These are phyloP conservation scores for Sphaerostilbella broomeana DNA, from an alignment of 2,329 filamentous ascomycete species.

Conservation along the genomic window DNA sequence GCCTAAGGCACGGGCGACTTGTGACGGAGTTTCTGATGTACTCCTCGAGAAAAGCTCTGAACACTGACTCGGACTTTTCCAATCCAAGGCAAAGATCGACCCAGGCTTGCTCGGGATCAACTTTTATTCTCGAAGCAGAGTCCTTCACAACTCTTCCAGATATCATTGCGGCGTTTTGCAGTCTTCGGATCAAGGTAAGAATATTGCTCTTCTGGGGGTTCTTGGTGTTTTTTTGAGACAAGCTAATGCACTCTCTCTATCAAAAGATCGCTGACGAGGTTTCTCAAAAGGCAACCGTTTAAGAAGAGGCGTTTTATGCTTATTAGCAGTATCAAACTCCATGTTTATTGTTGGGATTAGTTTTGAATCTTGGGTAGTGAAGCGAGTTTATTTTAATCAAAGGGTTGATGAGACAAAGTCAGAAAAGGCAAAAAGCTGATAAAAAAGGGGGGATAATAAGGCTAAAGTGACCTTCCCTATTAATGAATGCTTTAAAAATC, in stretches of 20 bases:
- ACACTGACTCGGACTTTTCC: neutral
- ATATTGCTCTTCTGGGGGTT: conserved; percentile 2
- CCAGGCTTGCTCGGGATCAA: conserved; percentile 1
- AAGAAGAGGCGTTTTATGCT: no score
- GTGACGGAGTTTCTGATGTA: conserved; percentile 3
- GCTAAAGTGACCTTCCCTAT: no score
- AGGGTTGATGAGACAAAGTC: no score
- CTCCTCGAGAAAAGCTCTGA: conserved; percentile 3
- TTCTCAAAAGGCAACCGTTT: conserved; percentile 4
- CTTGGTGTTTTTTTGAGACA: conserved; percentile 2
- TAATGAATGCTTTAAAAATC: no score
- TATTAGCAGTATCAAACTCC: no score
- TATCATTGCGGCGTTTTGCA: conserved; percentile 1
- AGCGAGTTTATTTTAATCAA: no score
- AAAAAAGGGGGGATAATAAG: no score
- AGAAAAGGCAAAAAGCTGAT: no score
- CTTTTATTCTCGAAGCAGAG: conserved; percentile 1
- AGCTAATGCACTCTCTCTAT: conserved; percentile 4
- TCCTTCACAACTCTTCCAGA: conserved; percentile 8
- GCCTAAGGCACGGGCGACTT: conserved; percentile 6
- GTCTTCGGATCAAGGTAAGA: conserved; percentile 6
- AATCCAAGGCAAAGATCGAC: conserved; percentile 5
- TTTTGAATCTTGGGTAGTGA: no score
- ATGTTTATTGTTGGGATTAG: no score
- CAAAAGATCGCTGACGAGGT: conserved; percentile 3